Evolutionary conservation across 1,139 yeast species (phyloP).

Genomic region (Citeromyces siamensis): DNA sequence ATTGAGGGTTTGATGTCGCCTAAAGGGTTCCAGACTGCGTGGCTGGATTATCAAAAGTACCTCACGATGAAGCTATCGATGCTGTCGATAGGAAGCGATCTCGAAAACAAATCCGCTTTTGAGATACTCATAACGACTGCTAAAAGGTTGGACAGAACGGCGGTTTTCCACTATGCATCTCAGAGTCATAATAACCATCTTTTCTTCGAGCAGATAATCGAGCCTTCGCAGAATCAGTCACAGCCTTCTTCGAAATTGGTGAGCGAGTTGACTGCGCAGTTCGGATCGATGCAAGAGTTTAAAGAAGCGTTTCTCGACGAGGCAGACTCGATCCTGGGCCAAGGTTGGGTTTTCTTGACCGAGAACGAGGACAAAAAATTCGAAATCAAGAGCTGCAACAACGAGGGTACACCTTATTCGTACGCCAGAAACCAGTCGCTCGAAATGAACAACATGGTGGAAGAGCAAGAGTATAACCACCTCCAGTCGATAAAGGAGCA

Average conservation of each 20-base stretch:
- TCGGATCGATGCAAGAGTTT: constrained; percentile 38
- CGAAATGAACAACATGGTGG: constrained; percentile 67
- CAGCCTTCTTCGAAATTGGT: constrained; percentile 8
- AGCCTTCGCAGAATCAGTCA: constrained; percentile 5
- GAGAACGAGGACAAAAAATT: constrained; percentile 62
- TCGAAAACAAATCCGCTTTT: constrained; percentile 69
- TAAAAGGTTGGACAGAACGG: constrained; percentile 53
- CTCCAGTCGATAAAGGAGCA: constrained; percentile 34
- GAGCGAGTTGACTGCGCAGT: constrained; percentile 20
- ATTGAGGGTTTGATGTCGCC: constrained; percentile 63
- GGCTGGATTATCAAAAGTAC: constrained; percentile 71
- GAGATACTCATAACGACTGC: constrained; percentile 69
- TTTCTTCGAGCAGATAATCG: constrained; percentile 29
- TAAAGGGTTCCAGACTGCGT: constrained; percentile 57
- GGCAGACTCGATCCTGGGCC: constrained; percentile 47
- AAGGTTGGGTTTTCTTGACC: constrained; percentile 85
- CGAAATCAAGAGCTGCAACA: constrained; percentile 51
- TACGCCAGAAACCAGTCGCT: constrained; percentile 62
- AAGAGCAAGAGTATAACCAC: constrained; percentile 35
- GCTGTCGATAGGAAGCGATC: constrained; percentile 66
- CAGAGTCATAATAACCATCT: constrained; percentile 91
- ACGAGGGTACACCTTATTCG: constrained; percentile 87
- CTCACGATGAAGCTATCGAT: constrained; percentile 60
- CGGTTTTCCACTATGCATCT: constrained; percentile 77
- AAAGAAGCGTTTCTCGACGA: constrained; percentile 37